Evolutionary conservation across 108 stramenopile species (phyloP), one percentile per base, ranked within the genome.

Genomic region (Halocafeteria seosinensis): DNA sequence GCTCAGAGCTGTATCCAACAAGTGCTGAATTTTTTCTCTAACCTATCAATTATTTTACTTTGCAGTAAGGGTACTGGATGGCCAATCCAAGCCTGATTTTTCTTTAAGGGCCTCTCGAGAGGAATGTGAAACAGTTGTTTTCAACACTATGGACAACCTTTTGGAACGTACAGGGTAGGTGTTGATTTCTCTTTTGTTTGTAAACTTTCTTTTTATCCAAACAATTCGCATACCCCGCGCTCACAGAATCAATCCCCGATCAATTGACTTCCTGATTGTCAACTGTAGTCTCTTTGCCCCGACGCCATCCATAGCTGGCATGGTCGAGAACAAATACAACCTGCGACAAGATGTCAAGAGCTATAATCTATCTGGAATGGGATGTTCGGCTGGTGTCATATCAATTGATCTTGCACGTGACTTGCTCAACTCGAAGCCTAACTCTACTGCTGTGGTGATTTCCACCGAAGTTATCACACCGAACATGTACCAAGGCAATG

Each of bases 211-310:
- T n/a, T n/a, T n/a, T n/a, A n/a, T n/a, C n/a, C n/a, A n/a, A n/a
- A n/a, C n/a, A n/a, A n/a, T n/a, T n/a, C n/a, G n/a, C n/a, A n/a
- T n/a, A n/a, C n/a, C n/a, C n/a, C n/a, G n/a, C n/a, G n/a, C n/a
- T n/a, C n/a, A n/a, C n/a, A n/a, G n/a, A n/a, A 76, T 88, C 0
- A 73, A 87, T 23, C 87, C 92, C 26, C 73, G 73, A 62, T 88
- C 93, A 60, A 86, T 96, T 67, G 95, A 96, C 73, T 76, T 92
- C 26, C 80, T 96, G 23, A 81, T 96, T 60, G 85, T 96, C 75
- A 96, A 96, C 81, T 96, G 95, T 76, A 85, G 84, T 53, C 80
- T 96, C 21, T 96, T 96, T 73, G 88, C 87, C 13, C 95, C 95
- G 0, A 96, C 95, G 0, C 95, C 95, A 2, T 86, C 85, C 50